Evolutionary conservation across 108 stramenopile species (phyloP).

Genomic region (Cyclostephanos tholiformis): DNA sequence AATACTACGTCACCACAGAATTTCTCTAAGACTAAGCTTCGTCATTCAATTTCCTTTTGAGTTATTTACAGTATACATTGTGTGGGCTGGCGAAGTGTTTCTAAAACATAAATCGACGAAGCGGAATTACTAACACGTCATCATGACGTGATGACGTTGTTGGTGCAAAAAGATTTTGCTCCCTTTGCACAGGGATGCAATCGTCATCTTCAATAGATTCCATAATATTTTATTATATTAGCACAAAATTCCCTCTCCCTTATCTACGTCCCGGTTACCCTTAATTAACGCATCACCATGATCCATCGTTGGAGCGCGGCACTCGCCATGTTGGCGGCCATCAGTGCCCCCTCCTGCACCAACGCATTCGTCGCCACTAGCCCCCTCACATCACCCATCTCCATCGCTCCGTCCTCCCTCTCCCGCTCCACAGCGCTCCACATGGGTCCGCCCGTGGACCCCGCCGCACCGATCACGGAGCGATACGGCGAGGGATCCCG

Average conservation of each 20-base stretch:
- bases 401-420: background rate
- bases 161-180: too few species aligned
- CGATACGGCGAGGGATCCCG: slow-evolving; percentile 50
- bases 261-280: background rate
- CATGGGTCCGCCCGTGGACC: slow-evolving; percentile 44
- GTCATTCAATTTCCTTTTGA: too few species aligned
- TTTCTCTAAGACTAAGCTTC: too few species aligned
- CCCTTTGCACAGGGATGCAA: background rate
- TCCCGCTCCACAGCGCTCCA: slow-evolving; percentile 2
- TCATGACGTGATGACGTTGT: too few species aligned
- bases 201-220: too few species aligned
- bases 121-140: too few species aligned
- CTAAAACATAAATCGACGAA: too few species aligned
- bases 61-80: too few species aligned
- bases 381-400: slow-evolving; percentile 7
- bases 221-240: background rate
- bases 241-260: background rate
- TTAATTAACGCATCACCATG: slow-evolving; percentile 5
- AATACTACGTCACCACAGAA: too few species aligned
- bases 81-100: too few species aligned
- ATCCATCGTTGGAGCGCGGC: slow-evolving; percentile 25
- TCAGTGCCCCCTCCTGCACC: background rate
- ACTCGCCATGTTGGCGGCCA: slow-evolving; percentile 3
- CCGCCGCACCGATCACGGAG: slow-evolving; percentile 36
- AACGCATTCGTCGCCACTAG: slow-evolving; percentile 28